A percentile compares a stretch with the other conserved stretches of the same genome.
Evolutionary conservation across 768 basidiomycete species (phyloP).

Genomic region (Boletus bicolor): DNA sequence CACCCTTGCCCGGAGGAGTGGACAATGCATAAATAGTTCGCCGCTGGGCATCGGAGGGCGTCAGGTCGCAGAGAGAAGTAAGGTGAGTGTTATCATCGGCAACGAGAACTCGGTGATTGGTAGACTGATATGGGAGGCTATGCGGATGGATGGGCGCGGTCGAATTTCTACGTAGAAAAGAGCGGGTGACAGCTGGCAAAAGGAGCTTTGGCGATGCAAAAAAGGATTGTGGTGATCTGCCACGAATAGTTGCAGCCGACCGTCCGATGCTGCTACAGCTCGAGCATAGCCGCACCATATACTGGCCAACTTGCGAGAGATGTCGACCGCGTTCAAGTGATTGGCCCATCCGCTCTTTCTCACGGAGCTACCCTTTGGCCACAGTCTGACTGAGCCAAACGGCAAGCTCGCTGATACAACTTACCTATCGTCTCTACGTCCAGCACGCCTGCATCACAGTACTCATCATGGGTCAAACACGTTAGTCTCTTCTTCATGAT

Average conservation of each 20-base stretch:
- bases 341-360: slow-evolving; percentile 12
- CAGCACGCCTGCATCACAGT: not conserved
- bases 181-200: slow-evolving; percentile 9
- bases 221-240: not conserved
- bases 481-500: slow-evolving; percentile 41
- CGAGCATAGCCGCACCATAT: slow-evolving; percentile 24
- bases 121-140: slow-evolving; percentile 21
- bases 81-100: not conserved
- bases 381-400: not conserved
- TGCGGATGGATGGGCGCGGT: slow-evolving; percentile 9
- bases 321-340: not conserved
- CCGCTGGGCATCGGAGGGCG: slow-evolving; percentile 51
- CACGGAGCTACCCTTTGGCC: slow-evolving; percentile 12
- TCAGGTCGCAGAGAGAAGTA: slow-evolving; percentile 3
- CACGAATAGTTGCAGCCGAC: slow-evolving; percentile 3
- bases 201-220: slow-evolving; percentile 2
- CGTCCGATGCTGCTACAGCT: slow-evolving; percentile 3
- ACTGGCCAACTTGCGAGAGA: slow-evolving; percentile 1
- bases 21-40: slow-evolving; percentile 85
- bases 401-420: not conserved
- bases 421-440: not conserved
- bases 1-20: slow-evolving; percentile 82
- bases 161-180: slow-evolving; percentile 30
- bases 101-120: not conserved
- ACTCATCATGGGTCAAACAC: slow-evolving; percentile 76